Base-by-base conservation (phyloP, 306 rosid genomes). In the Adenanthera pavonina region DNA sequence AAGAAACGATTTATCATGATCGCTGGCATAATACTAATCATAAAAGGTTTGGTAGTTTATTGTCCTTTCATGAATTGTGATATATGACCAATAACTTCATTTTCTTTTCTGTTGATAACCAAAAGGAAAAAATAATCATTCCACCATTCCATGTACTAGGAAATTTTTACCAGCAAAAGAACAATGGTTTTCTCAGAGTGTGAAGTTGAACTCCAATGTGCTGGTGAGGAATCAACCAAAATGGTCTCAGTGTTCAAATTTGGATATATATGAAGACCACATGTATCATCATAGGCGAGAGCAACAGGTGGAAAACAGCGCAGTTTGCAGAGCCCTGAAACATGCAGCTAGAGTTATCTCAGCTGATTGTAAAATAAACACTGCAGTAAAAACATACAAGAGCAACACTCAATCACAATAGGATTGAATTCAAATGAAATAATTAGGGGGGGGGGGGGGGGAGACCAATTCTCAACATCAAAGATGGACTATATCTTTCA, bases 261-360 rank as follows among this genome's bases (percentile, higher is more conserved):
- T 47, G 94, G 97, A 85, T 87, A 96, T 82, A 91, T 79, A 71
- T 93, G 91, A 87, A 96, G 96, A 79, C 99, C 98, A 80, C 97
- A 86, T 76, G 82, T 89, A n/a, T 87, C 90, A 87, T 96, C 99
- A 98, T 98, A 96, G 74, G 93, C 98, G 47, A 96, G 89, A 59
- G 97, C 99, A 74, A 91, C 89, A 78, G 99, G 98, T 38, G 99
- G 99, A 79, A 96, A 96, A 89, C 99, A 96, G 33, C 98, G 97
- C 83, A 93, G 85, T 85, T 92, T 91, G 81, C 99, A 96, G 51
- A 96, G 93, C 88, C 89, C 99, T 96, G 85, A 78, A 86, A 87
- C 69, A 84, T 36, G 59, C 64, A 72, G 79, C 81, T 80, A 76
- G 84, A 74, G 78, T 65, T 62, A 84, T 72, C 76, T 75, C 46